Conservation (phyloP, 1,284 basidiomycete species). For the Ustilago bromivora region DNA sequence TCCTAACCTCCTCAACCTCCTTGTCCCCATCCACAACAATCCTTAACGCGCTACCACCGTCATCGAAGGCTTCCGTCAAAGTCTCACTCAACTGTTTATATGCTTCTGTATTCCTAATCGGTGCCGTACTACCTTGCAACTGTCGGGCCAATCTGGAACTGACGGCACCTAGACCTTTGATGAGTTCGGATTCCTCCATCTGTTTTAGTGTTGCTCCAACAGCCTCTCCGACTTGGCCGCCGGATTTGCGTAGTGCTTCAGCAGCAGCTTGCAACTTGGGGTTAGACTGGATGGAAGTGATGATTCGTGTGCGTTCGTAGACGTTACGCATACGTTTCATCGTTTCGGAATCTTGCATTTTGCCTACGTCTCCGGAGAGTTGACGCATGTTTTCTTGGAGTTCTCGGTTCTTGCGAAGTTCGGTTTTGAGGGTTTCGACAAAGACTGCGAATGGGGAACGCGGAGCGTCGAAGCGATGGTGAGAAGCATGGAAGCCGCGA, state of each 20-base stretch:
- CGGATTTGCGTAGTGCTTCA: slow-evolving; percentile 87
- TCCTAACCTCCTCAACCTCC: slow-evolving; percentile 77
- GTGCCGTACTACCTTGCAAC: slow-evolving; percentile 64
- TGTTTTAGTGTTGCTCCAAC: slow-evolving; percentile 87
- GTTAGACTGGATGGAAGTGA: slow-evolving; percentile 96
- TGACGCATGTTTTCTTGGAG: slow-evolving; percentile 96
- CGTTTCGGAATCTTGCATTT: slow-evolving; percentile 95
- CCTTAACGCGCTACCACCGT: slow-evolving; percentile 80
- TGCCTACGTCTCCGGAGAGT: slow-evolving; percentile 95
- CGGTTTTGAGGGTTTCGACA: slow-evolving; percentile 90
- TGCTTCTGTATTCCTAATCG: slow-evolving; percentile 89
- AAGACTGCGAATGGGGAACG: slow-evolving; percentile 92
- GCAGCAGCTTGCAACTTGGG: slow-evolving; percentile 89
- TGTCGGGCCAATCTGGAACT: slow-evolving; percentile 57
- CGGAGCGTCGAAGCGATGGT: slow-evolving; percentile 20
- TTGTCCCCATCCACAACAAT: slow-evolving; percentile 74
- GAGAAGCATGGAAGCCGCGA: not conserved
- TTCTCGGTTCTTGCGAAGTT: slow-evolving; percentile 92
- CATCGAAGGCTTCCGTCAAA: slow-evolving; percentile 90
- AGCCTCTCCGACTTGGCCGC: slow-evolving; percentile 92
- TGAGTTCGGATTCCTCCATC: slow-evolving; percentile 93
- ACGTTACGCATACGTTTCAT: slow-evolving; percentile 90
- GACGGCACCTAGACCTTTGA: slow-evolving; percentile 75
- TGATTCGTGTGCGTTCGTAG: slow-evolving; percentile 93
- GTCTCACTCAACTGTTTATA: slow-evolving; percentile 93